A percentile compares a stretch with the other conserved stretches of the same genome.
phyloP scores from a whole-genome alignment of 1,284 basidiomycete genomes.

The Ustilago bromivora region DNA sequence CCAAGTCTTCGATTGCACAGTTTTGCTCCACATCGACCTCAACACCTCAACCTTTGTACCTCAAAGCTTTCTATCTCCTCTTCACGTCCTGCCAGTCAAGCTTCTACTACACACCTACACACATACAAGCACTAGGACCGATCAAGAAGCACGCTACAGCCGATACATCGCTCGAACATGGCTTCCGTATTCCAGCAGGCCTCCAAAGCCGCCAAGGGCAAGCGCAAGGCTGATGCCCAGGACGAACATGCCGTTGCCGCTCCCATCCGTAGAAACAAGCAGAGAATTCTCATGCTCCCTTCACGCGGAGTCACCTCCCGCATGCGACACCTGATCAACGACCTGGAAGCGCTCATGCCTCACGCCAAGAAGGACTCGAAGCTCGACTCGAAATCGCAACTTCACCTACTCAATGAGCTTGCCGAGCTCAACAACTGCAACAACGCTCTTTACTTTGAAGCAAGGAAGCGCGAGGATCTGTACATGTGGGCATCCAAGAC shows the following conservation, averaged over 20 bases:
- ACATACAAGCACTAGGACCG: background rate
- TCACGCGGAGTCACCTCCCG: constrained; percentile 95
- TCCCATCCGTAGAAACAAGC: constrained; percentile 71
- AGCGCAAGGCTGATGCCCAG: constrained; percentile 51
- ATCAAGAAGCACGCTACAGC: background rate
- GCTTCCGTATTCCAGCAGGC: constrained; percentile 55
- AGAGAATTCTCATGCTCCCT: constrained; percentile 85
- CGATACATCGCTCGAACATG: constrained; percentile 17
- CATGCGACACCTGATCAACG: constrained; percentile 97
- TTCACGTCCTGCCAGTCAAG: background rate
- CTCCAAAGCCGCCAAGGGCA: constrained; percentile 52
- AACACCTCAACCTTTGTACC: background rate
- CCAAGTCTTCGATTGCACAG: background rate
- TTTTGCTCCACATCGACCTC: constrained; percentile 1
- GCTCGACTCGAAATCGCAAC: constrained; percentile 94
- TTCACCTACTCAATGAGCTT: constrained; percentile 93
- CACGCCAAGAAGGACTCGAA: constrained; percentile 86
- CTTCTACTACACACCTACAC: background rate
- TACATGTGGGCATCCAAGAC: constrained; percentile 98
- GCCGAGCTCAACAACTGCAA: constrained; percentile 98
- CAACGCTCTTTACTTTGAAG: constrained; percentile 97
- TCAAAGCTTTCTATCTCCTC: background rate
- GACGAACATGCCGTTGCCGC: constrained; percentile 25
- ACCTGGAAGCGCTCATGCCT: constrained; percentile 88
- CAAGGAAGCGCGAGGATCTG: constrained; percentile 86